Conservation (phyloP, 306 rosid genomes). For the Acacia confusa region DNA sequence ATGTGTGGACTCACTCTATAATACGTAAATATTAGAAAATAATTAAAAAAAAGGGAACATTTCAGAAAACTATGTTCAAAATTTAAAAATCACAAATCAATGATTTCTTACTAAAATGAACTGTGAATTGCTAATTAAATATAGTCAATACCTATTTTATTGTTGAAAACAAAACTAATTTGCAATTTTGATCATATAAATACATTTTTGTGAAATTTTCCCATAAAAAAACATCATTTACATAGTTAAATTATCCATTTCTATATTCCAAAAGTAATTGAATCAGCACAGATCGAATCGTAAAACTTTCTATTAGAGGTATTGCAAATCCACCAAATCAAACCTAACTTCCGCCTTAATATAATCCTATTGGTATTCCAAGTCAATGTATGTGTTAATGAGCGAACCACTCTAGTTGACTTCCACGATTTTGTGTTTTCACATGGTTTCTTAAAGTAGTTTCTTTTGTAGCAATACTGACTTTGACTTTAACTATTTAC, state of each 20-base stretch:
- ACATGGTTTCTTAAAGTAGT: slow-evolving; percentile 10
- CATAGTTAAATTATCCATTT: slow-evolving; percentile 12
- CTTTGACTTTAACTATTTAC: slow-evolving; percentile 16
- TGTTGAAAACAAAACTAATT: too few species aligned
- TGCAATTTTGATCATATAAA: too few species aligned
- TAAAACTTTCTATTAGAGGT: slow-evolving; percentile 20
- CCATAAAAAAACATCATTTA: not conserved
- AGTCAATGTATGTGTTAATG: slow-evolving; percentile 3
- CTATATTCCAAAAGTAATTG: slow-evolving; percentile 1
- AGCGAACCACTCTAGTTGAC: slow-evolving; percentile 33
- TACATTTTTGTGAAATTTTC: too few species aligned
- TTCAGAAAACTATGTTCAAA: too few species aligned
- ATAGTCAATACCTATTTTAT: too few species aligned
- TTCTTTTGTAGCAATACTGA: slow-evolving; percentile 14
- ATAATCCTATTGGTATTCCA: slow-evolving; percentile 11
- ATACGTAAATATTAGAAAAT: slow-evolving; percentile 1
- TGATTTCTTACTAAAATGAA: too few species aligned
- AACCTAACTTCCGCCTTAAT: slow-evolving; percentile 17
- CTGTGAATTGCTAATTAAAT: too few species aligned
- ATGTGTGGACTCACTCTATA: not conserved
- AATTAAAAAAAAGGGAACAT: too few species aligned
- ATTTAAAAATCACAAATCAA: too few species aligned
- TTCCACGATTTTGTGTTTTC: not conserved
- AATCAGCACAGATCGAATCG: not conserved
- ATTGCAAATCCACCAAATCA: slow-evolving; percentile 35